phyloP scores from a whole-genome alignment of 2,329 filamentous ascomycete species.

The Apiospora kogelbergensis region DNA sequence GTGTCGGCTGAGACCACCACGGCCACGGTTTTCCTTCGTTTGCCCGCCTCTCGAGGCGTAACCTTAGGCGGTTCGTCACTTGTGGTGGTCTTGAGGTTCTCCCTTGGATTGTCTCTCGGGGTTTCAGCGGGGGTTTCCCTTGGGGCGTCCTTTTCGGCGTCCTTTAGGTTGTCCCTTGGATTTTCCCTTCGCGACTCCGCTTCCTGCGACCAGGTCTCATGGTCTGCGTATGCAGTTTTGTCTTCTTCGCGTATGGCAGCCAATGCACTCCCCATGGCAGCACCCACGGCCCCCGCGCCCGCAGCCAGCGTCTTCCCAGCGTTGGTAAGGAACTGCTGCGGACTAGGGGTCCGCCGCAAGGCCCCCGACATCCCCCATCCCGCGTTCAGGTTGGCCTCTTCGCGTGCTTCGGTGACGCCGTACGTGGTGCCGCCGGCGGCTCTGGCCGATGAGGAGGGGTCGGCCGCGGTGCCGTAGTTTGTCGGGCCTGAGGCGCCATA shows the following conservation, averaged over 20 bases:
- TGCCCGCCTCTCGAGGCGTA: conserved; percentile 25
- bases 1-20: conserved; percentile 84
- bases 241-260: conserved; percentile 84
- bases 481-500: conserved; percentile 42
- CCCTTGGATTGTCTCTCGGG: conserved; percentile 46
- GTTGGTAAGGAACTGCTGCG: conserved; percentile 83
- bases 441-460: conserved; percentile 37
- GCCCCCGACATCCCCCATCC: conserved; percentile 78
- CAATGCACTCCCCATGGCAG: conserved; percentile 78
- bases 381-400: conserved; percentile 53
- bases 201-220: conserved; percentile 91
- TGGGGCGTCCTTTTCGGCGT: conserved; percentile 15
- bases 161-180: conserved; percentile 12
- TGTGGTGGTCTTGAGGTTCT: conserved; percentile 18
- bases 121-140: conserved; percentile 54
- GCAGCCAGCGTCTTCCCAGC: conserved; percentile 80
- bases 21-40: conserved; percentile 74
- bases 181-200: conserved; percentile 65
- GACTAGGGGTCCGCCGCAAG: conserved; percentile 78
- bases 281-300: conserved; percentile 79
- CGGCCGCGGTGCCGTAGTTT: conserved; percentile 34
- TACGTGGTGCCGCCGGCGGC: conserved; percentile 42
- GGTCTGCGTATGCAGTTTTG: conserved; percentile 76
- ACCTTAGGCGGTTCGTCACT: neutral
- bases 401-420: conserved; percentile 37